Base-by-base conservation (phyloP, 352 stramenopile species). In the Albugo candida region DNA sequence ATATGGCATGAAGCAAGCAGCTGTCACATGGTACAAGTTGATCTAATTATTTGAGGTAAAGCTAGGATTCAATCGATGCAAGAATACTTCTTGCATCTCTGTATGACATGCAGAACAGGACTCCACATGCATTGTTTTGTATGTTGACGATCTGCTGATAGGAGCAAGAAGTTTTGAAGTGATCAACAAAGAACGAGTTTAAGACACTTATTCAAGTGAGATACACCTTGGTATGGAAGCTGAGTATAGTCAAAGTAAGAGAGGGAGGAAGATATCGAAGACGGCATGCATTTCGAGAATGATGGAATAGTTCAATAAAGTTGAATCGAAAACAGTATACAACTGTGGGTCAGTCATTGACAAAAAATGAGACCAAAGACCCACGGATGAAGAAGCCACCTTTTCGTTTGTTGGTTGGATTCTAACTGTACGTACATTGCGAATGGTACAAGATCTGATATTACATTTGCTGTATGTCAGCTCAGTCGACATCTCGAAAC, bases 171-270 rank as follows among this genome's bases (percentile, higher is more conserved):
- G 44, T 1, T 41, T 13, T 13, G 18, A 36, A 0, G 45, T 52
- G 17, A 24, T 24, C 38, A 19, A 43, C 8, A 45, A 52, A 0
- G 16, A 58, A 55, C 36, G 51, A 49, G 21, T 61, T 61, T 41
- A 59, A 61, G 27, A 50, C 57, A 6, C 11, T 59, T 10, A 43
- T 45, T 3, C 16, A 2, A 2, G 50, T 20, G 1, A 58, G 48
- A 17, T 54, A 57, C 35, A 56, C 5, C 14, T 63, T 11, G 59
- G 49, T 0, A 56, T 61, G 48, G 48, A 65, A 13, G 54, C 63
- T 1, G n/a, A n/a, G n/a, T n/a, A n/a, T n/a, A n/a, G n/a, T n/a
- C n/a, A n/a, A n/a, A n/a, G n/a, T n/a, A n/a, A n/a, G n/a, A n/a
- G n/a, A n/a, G n/a, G n/a, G n/a, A n/a, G n/a, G n/a, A n/a, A n/a